Conservation (phyloP, 163 green algal genomes). For the Smithsoniella earleae region DNA sequence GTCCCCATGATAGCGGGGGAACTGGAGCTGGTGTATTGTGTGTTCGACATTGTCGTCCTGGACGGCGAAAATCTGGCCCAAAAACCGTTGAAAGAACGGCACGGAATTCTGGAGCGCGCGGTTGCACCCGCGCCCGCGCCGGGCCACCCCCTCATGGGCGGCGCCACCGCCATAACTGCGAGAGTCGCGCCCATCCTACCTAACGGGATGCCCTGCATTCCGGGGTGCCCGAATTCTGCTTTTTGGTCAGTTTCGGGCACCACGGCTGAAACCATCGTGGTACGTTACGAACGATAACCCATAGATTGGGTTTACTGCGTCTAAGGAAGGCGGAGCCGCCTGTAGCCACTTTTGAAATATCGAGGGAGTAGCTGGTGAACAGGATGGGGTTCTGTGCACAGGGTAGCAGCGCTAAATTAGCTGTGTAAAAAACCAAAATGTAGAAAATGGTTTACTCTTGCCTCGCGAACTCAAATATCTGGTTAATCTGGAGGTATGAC, state of each 20-base stretch:
- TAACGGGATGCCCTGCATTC: background rate
- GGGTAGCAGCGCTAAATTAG: no score
- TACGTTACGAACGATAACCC: no score
- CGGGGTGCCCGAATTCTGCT: background rate
- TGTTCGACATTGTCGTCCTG: conserved; percentile 9
- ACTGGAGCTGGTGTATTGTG: conserved; percentile 16
- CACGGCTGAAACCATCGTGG: background rate
- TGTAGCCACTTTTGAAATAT: no score
- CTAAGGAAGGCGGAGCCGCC: no score
- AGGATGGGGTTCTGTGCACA: no score
- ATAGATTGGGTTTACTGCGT: no score
- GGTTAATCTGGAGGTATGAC: no score
- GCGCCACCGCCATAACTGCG: background rate
- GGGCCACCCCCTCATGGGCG: background rate
- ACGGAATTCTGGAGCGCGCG: background rate
- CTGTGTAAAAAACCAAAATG: no score
- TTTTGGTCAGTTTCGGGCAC: background rate
- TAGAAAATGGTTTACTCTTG: no score
- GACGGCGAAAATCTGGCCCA: conserved; percentile 7
- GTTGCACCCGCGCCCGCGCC: background rate
- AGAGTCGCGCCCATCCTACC: background rate
- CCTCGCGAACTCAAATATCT: no score
- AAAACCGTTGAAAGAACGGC: background rate
- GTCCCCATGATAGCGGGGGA: background rate
- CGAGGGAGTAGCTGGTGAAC: no score